Evolutionary conservation across 202 grass and related monocot genomes (phyloP), one percentile per base, ranked within the genome.

Genomic region (Setaria italica): DNA sequence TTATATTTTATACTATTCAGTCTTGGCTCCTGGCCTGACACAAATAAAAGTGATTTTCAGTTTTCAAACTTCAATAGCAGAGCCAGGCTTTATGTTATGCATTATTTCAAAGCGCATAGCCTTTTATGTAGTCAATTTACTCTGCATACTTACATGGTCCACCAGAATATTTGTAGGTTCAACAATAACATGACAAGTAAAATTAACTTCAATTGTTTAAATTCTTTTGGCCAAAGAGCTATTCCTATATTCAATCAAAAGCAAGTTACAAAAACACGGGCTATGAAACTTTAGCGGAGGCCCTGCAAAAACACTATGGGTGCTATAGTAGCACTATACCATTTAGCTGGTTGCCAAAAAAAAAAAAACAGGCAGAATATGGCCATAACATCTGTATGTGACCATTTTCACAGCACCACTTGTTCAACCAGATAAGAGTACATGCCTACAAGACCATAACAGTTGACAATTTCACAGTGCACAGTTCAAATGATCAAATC

Each of bases 121-220:
- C 15, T 35, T 79, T 87, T 30, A 7, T 58, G 76, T 82, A 76
- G n/a, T 10, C 41, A 71, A 16, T 78, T 56, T 53, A 57, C 12
- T 29, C n/a, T 62, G 17, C 49, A 60, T 20, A 78, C 7, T 34
- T 21, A 10, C 51, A 74, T 74, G 50, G 11, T 51, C 17, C 11
- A 65, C 2, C 4, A 74, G 33, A 54, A 32, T 66, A 65, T 56
- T 74, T 80, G 8, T 71, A 50, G 49, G 10, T 68, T 74, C 32
- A 60, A 10, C n/a, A 68, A 48, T 57, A 67, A 72, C n/a, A 8
- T 74, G 67, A 67, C 58, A 80, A 71, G 49, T 9, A 46, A 77
- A 64, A 54, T 45, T 79, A 88, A 58, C 59, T 78, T 25, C 25
- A 25, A 25, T 80, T 74, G 15, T 51, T 80, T 58, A 20, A 25